phyloP scores from a whole-genome alignment of 1,284 basidiomycete species.

The Puccinia horiana region DNA sequence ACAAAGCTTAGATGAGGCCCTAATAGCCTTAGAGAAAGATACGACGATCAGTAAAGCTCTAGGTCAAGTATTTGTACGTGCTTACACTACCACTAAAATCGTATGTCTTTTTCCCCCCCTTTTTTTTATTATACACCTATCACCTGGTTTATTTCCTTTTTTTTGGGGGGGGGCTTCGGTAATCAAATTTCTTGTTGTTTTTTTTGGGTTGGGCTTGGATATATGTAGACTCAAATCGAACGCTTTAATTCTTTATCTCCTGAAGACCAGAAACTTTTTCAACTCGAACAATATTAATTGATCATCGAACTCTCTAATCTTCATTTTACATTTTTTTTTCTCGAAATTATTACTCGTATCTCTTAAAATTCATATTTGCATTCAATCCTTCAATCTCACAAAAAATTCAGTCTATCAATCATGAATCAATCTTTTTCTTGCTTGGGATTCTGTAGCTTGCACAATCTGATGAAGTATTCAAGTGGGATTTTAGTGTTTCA shows the following conservation, averaged over 20 bases:
- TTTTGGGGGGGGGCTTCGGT: neutral
- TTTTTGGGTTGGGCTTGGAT: too few relatives aligned
- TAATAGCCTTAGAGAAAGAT: slow-evolving; percentile 41
- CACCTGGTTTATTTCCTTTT: too few relatives aligned
- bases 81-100: slow-evolving; percentile 39
- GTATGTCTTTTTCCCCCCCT: neutral
- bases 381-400: too few relatives aligned
- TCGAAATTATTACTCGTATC: too few relatives aligned
- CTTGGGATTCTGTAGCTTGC: too few relatives aligned
- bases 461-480: too few relatives aligned
- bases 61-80: slow-evolving; percentile 44
- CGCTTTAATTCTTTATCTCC: slow-evolving; percentile 29
- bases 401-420: too few relatives aligned
- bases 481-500: too few relatives aligned
- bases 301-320: neutral
- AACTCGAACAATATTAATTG: slow-evolving; percentile 42
- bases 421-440: too few relatives aligned
- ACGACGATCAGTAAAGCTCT: slow-evolving; percentile 40
- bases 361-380: too few relatives aligned
- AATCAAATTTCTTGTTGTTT: neutral
- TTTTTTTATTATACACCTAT: slow-evolving; percentile 6
- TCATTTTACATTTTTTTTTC: neutral
- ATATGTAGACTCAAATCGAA: slow-evolving; percentile 35
- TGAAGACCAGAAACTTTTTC: slow-evolving; percentile 32
- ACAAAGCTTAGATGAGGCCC: slow-evolving; percentile 35